These are phyloP conservation scores for Keqinozyma sinolaborantium DNA, from an alignment of 1,139 yeast species.

Conservation along the genomic window DNA sequence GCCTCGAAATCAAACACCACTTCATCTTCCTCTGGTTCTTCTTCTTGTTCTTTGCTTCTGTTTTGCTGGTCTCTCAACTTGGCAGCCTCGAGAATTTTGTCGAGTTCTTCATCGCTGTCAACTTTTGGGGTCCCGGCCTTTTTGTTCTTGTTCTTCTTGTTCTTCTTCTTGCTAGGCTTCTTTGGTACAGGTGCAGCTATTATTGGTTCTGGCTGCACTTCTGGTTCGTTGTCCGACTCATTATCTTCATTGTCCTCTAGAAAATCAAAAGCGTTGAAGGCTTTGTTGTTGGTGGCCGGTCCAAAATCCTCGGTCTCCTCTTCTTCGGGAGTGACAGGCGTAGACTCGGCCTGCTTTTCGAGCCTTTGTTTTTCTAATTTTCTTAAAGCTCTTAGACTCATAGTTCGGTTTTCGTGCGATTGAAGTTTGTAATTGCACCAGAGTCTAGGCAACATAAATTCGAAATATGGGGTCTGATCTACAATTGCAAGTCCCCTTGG, in stretches of 20 bases:
- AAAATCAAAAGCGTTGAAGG: conserved; percentile 53
- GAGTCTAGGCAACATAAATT: neutral
- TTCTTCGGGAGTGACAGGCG: conserved; percentile 3
- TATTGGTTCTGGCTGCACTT: conserved; percentile 1
- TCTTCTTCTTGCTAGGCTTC: conserved; percentile 17
- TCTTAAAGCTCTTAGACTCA: conserved; percentile 71
- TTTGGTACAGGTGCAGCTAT: conserved; percentile 2
- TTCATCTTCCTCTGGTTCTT: conserved; percentile 7
- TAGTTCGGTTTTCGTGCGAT: conserved; percentile 16
- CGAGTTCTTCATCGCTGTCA: conserved; percentile 41
- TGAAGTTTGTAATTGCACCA: conserved; percentile 1
- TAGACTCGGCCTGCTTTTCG: conserved; percentile 14
- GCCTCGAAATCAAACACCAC: conserved; percentile 28
- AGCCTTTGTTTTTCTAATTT: conserved; percentile 45
- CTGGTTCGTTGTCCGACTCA: conserved; percentile 17
- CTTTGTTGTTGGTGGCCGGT: conserved; percentile 14
- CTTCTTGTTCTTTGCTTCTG: conserved; percentile 11
- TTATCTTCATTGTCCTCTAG: conserved; percentile 39
- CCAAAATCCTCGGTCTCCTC: conserved; percentile 12
- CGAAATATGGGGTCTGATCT: neutral
- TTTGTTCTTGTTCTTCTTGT: conserved; percentile 18
- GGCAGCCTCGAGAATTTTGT: conserved; percentile 33
- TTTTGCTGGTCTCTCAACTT: conserved; percentile 27
- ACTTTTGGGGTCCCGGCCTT: conserved; percentile 13
- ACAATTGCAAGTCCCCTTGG: neutral